Evolutionary conservation across 108 stramenopile species (phyloP), one percentile per base, ranked within the genome.

Genomic region (Nitzschia sp.): DNA sequence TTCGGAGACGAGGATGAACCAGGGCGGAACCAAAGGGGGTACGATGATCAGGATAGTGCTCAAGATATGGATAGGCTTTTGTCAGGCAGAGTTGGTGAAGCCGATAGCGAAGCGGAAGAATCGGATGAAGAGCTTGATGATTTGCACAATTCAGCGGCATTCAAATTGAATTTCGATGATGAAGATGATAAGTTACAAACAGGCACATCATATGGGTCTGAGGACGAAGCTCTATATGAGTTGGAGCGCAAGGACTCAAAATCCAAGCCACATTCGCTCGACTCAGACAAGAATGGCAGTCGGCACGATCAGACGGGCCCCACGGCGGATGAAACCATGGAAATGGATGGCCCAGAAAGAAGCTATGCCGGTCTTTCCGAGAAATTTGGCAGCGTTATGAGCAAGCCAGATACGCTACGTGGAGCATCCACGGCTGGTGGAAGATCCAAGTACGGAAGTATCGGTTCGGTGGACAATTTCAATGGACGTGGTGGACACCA

Each of bases 381-480:
- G 35, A 69, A 64, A 2, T 58, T 48, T 58, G 60, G 68, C 21
- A 76, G 47, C 41, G 27, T 29, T 22, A 41, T 63, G 34, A 69
- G 75, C 41, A 34, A 13, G n/a, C 68, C 75, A 8, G 75, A 69
- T n/a, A 69, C 63, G 17, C 36, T 76, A 38, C 54, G 63, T 15
- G 63, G 35, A 25, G 38, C 2, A 5, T 22, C 57, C 21, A 52
- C 46, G 11, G 22, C 16, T 17, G 66, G 31, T 15, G 53, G 30
- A 22, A 13, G 25, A 16, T 44, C 53, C 27, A 53, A 54, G 22
- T n/a, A 26, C 16, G 33, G 35, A 21, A 61, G 41, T 44, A n/a
- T 61, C 2, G 60, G 60, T 15, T 44, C 60, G 29, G 55, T 56
- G 55, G 60, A 34, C n/a, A 41, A 61, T 45, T 31, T 34, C 26